Base-by-base conservation (phyloP, 2,329 filamentous ascomycete genomes). In the Ophiostoma quercus region DNA sequence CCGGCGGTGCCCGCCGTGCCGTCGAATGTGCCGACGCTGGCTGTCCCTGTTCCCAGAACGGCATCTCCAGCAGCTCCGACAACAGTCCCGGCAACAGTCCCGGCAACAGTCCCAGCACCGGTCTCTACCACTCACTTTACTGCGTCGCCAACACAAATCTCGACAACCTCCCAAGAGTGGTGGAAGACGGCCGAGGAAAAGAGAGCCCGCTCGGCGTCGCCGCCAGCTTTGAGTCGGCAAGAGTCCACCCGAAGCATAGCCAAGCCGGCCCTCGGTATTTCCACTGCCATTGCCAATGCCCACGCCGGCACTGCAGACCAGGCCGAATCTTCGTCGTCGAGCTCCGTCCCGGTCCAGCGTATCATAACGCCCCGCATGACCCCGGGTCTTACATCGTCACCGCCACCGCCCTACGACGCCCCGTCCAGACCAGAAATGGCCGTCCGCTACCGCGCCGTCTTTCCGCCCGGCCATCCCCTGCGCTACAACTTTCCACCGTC, bases 401-500 rank as follows among this genome's bases (percentile, higher is more conserved):
- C 66, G 6, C 85, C 86, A 2, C 85, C 87, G 0, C 84, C 86
- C 1, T 87, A 88, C 72, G 86, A 85, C 12, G 82, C 84, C 0
- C 79, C 82, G 0, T 78, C 81, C 37, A 77, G 78, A 62, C 76
- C 77, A 7, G 76, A 77, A n/a, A 76, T 77, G 37, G 75, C 78
- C 2, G 76, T 83, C 51, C 82, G 84, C 66, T 89, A 88, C 74
- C 82, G 82, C 69, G 85, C 86, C 1, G 81, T 89, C 3, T 84
- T 88, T 67, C 85, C 88, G 7, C 83, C 87, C 0, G 81, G 80
- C 2, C 84, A 87, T 71, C 79, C 80, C 0, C 75, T 82, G 54
- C 79, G 79, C 60, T 74, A 77, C 11, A 81, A 84, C 69, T 83
- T 84, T 41, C 84, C 87, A 1, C 82, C 83, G 1, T 87, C 88